Conservation (phyloP, 208 protist genomes). For the Trypanosomatidae sp. region DNA sequence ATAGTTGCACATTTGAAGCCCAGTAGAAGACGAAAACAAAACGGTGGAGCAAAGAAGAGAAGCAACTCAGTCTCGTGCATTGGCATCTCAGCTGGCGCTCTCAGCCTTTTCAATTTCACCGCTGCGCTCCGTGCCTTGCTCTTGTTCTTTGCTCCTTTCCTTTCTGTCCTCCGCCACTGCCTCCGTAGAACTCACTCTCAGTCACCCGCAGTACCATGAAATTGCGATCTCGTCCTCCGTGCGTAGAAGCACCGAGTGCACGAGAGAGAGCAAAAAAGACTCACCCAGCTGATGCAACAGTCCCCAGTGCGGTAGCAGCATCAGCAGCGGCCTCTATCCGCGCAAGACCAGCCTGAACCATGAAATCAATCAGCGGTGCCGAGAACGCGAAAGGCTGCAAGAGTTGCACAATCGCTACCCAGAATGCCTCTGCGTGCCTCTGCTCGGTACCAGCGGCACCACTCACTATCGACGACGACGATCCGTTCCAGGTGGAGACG, state of each 20-base stretch:
- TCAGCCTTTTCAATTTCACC: background rate
- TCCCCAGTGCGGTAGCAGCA: background rate
- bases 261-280: background rate
- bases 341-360: constrained; percentile 33
- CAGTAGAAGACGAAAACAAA: background rate
- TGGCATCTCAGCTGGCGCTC: background rate
- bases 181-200: background rate
- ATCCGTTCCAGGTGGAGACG: constrained; percentile 21
- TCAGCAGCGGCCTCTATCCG: background rate
- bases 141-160: background rate
- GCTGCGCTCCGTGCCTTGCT: background rate
- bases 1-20: background rate
- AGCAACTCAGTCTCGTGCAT: background rate
- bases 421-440: constrained; percentile 31
- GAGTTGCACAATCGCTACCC: constrained; percentile 35
- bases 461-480: background rate
- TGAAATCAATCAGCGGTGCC: constrained; percentile 37
- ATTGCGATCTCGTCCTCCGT: background rate
- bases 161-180: background rate
- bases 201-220: too few species aligned
- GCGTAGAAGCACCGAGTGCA: background rate
- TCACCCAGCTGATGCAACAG: background rate
- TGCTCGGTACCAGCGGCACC: background rate
- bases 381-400: constrained; percentile 62
- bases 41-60: background rate